Conservation (phyloP, 2,329 filamentous ascomycete genomes). For the Fusarium xyrophilum region DNA sequence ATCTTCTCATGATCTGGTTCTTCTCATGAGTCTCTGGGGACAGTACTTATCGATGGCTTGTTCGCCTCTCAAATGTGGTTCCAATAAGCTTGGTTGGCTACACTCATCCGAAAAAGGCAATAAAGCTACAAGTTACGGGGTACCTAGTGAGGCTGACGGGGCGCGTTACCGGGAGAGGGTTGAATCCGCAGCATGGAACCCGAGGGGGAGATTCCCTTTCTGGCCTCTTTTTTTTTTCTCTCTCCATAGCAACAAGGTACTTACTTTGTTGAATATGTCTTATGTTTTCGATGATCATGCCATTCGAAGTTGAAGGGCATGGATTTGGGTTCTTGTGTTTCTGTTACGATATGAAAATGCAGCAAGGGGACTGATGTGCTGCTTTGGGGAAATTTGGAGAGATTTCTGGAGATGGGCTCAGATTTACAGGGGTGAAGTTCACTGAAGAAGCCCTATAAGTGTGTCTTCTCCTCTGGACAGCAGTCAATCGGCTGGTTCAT, state of each 20-base stretch:
- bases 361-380: background rate
- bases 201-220: slow-evolving; percentile 20
- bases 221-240: background rate
- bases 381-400: slow-evolving; percentile 16
- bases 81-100: slow-evolving; percentile 18
- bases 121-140: slow-evolving; percentile 16
- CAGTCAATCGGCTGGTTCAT: no score
- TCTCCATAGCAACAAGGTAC: background rate
- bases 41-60: no score
- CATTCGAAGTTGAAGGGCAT: slow-evolving; percentile 1
- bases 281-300: background rate
- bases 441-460: background rate
- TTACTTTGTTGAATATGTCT: background rate
- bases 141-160: slow-evolving; percentile 38
- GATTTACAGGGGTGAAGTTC: background rate
- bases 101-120: slow-evolving; percentile 19
- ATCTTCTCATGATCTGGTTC: background rate
- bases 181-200: slow-evolving; percentile 16
- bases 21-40: background rate
- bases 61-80: slow-evolving; percentile 23
- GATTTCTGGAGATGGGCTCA: background rate
- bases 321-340: background rate
- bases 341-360: background rate
- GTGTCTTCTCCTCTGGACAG: background rate
- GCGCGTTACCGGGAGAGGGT: slow-evolving; percentile 14